Percentiles rank a stretch among this genome's conserved stretches.
Conservation (phyloP, 2,329 filamentous ascomycete species). For the Fonsecaea multimorphosa region DNA sequence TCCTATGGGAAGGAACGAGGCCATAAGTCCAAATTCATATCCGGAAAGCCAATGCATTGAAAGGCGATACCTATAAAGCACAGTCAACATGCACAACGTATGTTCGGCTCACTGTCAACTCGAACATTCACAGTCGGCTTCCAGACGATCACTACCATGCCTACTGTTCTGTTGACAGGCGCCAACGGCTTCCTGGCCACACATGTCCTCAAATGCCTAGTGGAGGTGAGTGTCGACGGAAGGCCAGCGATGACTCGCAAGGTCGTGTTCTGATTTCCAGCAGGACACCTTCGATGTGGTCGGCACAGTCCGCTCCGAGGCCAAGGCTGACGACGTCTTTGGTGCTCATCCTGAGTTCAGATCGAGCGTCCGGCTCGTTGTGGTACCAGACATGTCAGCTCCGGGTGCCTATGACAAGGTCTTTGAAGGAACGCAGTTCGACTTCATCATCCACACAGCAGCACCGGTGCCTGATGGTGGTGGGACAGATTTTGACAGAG, state of each 20-base stretch:
- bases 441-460: slow-evolving; percentile 22
- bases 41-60: neutral
- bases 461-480: slow-evolving; percentile 19
- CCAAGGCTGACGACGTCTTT: slow-evolving; percentile 23
- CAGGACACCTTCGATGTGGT: slow-evolving; percentile 13
- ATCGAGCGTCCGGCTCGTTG: slow-evolving; percentile 13
- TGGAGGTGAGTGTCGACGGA: slow-evolving; percentile 15
- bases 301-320: slow-evolving; percentile 15
- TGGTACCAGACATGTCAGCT: slow-evolving; percentile 12
- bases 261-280: slow-evolving; percentile 3
- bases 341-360: slow-evolving; percentile 14
- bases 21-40: neutral
- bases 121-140: neutral
- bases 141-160: neutral
- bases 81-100: neutral
- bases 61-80: neutral
- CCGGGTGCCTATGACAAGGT: slow-evolving; percentile 14
- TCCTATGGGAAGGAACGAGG: neutral
- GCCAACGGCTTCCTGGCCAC: slow-evolving; percentile 25
- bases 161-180: slow-evolving; percentile 20
- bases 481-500: slow-evolving; percentile 21
- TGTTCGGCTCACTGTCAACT: neutral
- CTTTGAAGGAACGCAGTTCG: slow-evolving; percentile 11
- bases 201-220: slow-evolving; percentile 16
- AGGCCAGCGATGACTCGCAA: neutral